Evolutionary conservation across 345 rosid species (phyloP).

Genomic region (Camelina hispida): DNA sequence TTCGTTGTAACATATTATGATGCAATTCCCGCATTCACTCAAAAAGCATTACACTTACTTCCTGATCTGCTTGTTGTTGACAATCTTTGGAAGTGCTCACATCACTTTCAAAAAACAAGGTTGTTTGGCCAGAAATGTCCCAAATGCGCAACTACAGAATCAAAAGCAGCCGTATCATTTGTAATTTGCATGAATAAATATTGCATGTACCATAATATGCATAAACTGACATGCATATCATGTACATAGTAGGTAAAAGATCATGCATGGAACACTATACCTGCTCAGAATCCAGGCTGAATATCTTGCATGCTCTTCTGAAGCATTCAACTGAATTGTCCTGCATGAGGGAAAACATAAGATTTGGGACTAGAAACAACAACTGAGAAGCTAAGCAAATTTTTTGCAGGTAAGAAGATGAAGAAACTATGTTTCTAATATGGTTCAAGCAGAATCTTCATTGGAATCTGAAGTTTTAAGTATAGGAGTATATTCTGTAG

Average conservation of each 20-base stretch:
- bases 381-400: constrained; percentile 15
- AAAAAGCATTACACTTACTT: constrained; percentile 56
- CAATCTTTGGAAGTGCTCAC: constrained; percentile 57
- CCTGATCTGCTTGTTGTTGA: constrained; percentile 76
- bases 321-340: constrained; percentile 86
- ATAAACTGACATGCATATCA: constrained; percentile 16
- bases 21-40: constrained; percentile 12
- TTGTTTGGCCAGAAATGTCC: constrained; percentile 92
- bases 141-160: constrained; percentile 76
- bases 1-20: constrained; percentile 18
- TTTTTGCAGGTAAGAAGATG: constrained; percentile 8
- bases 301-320: constrained; percentile 96
- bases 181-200: constrained; percentile 37
- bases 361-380: constrained; percentile 32
- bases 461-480: constrained; percentile 25
- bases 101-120: constrained; percentile 61
- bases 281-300: constrained; percentile 80
- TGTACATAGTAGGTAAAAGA: constrained; percentile 24
- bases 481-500: constrained; percentile 1
- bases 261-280: constrained; percentile 49
- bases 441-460: constrained; percentile 30
- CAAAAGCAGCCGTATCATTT: not conserved
- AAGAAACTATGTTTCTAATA: constrained; percentile 21
- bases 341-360: constrained; percentile 49
- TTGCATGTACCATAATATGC: not conserved